phyloP scores from a whole-genome alignment of 768 basidiomycete species.

The Naematelia aurantialba region DNA sequence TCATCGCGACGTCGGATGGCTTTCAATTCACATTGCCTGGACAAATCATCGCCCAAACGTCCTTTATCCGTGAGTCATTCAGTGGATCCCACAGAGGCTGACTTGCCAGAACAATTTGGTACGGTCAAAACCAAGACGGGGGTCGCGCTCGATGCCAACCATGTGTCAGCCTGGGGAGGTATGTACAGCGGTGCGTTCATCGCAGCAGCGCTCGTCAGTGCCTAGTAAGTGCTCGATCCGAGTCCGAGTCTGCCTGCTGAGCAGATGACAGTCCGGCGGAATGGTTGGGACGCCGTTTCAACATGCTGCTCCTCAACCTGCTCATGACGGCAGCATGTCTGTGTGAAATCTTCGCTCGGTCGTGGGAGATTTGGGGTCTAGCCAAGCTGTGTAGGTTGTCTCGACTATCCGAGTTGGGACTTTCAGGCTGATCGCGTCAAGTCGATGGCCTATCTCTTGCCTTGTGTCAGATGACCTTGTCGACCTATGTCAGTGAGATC shows the following conservation, averaged over 20 bases:
- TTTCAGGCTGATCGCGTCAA: neutral
- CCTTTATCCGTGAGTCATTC: too few relatives aligned
- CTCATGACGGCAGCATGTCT: conserved; percentile 6
- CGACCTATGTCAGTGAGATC: conserved; percentile 22
- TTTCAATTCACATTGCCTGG: too few relatives aligned
- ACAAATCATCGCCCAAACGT: too few relatives aligned
- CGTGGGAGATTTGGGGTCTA: conserved; percentile 6
- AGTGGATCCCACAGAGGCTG: too few relatives aligned
- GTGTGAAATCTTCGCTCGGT: conserved; percentile 8
- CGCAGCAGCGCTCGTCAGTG: neutral
- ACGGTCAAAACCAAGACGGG: too few relatives aligned
- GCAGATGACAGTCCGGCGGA: too few relatives aligned
- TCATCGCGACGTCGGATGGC: too few relatives aligned
- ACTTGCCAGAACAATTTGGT: too few relatives aligned
- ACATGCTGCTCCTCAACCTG: conserved; percentile 9
- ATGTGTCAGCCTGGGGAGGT: neutral
- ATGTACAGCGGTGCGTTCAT: neutral
- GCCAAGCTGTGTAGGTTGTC: conserved; percentile 13
- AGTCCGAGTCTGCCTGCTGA: too few relatives aligned
- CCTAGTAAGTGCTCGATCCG: too few relatives aligned
- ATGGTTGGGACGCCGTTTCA: conserved; percentile 14
- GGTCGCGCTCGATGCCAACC: neutral
- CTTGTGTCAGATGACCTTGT: conserved; percentile 7
- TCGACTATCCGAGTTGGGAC: too few relatives aligned
- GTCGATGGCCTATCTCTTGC: conserved; percentile 14